Evolutionary conservation across 805 yeast species (phyloP).

Genomic region (Wickerhamiella cacticola): DNA sequence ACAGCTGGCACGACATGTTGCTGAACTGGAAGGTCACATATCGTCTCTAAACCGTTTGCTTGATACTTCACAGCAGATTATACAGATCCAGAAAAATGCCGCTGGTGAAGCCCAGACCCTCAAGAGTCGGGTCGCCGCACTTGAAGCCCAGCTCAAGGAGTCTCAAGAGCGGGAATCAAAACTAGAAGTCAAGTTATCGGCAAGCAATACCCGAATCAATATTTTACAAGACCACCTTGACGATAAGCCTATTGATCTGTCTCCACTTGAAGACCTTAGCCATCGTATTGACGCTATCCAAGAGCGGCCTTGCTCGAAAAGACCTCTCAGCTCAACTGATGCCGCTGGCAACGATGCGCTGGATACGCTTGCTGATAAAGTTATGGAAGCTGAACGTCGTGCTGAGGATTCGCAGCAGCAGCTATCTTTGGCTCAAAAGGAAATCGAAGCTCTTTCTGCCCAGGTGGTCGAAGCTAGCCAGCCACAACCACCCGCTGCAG

Average conservation of each 20-base stretch:
- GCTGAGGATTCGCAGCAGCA: neutral
- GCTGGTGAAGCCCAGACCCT: neutral
- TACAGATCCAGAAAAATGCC: neutral
- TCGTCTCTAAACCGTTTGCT: neutral
- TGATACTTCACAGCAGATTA: neutral
- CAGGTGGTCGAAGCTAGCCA: neutral
- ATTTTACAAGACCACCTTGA: neutral
- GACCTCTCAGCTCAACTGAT: neutral
- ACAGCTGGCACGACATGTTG: neutral
- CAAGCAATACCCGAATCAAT: neutral
- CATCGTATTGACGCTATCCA: neutral
- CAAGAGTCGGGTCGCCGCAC: neutral
- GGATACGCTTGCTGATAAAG: conserved; percentile 1
- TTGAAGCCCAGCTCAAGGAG: neutral
- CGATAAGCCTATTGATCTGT: neutral
- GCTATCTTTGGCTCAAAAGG: neutral
- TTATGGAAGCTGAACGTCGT: neutral
- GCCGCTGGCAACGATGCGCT: neutral
- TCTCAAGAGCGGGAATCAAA: neutral
- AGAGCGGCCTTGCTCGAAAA: neutral
- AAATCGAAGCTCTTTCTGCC: neutral
- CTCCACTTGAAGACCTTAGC: neutral
- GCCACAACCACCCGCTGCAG: neutral
- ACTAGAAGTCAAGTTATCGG: neutral
- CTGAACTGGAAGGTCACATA: neutral